These are phyloP conservation scores for Neurospora tetrasperma DNA, from an alignment of 495 filamentous ascomycete genomes.

Conservation along the genomic window DNA sequence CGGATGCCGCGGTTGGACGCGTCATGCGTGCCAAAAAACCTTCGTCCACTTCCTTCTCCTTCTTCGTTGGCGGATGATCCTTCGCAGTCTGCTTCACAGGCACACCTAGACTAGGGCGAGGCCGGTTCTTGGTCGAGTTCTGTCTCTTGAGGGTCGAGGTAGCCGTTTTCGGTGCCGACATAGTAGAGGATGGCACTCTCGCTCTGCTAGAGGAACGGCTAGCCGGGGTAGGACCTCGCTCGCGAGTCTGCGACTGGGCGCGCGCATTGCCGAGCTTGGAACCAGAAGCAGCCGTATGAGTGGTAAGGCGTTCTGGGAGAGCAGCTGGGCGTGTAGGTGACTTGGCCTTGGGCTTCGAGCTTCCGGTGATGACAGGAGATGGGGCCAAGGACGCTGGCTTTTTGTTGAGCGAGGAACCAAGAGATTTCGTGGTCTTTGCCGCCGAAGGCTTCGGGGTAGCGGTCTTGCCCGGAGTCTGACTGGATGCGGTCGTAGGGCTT, in stretches of 20 bases:
- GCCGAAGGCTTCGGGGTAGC: constrained; percentile 20
- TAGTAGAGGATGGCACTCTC: constrained; percentile 25
- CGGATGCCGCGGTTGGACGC: constrained; percentile 73
- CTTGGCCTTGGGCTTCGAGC: constrained; percentile 49
- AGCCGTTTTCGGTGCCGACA: constrained; percentile 9
- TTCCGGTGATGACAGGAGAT: constrained; percentile 28
- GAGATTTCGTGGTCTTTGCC: constrained; percentile 18
- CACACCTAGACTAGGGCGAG: constrained; percentile 40
- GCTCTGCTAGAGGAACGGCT: constrained; percentile 36
- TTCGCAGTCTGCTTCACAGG: constrained; percentile 34
- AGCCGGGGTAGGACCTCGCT: constrained; percentile 21
- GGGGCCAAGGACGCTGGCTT: constrained; percentile 26
- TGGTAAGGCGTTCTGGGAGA: constrained; percentile 49
- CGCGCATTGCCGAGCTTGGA: constrained; percentile 38
- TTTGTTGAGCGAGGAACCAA: constrained; percentile 18
- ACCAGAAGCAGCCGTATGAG: constrained; percentile 51
- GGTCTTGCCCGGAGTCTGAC: constrained; percentile 16
- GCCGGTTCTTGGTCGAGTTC: constrained; percentile 29
- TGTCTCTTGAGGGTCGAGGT: constrained; percentile 28
- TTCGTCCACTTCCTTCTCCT: constrained; percentile 49
- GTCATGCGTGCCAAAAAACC: constrained; percentile 87
- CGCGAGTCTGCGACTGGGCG: constrained; percentile 26
- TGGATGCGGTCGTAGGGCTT: constrained; percentile 16
- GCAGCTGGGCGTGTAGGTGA: constrained; percentile 57
- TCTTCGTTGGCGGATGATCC: constrained; percentile 32